A percentile compares a stretch with the other conserved stretches of the same genome.
phyloP scores from a whole-genome alignment of 805 yeast species.

The Kockiozyma suomiensis region DNA sequence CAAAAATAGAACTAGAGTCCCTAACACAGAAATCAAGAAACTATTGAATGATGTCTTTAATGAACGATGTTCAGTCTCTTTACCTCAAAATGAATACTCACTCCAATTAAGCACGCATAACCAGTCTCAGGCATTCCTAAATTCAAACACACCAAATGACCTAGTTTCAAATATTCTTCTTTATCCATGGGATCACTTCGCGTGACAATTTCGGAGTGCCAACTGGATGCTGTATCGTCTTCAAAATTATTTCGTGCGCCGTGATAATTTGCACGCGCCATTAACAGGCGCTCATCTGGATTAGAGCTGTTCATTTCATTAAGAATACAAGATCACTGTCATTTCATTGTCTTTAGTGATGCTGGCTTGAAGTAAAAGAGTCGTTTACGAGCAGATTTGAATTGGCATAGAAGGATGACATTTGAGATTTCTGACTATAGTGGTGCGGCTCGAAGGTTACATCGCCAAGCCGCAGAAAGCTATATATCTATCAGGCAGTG shows the following conservation, averaged over 20 bases:
- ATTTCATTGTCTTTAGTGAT: too few relatives aligned
- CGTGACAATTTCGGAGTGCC: not conserved
- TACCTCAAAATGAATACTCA: not conserved
- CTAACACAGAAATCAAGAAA: not conserved
- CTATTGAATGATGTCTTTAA: not conserved
- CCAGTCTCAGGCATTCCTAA: not conserved
- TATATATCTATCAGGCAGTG: too few relatives aligned
- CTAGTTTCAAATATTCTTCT: not conserved
- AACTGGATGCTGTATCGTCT: not conserved
- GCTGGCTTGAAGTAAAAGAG: too few relatives aligned
- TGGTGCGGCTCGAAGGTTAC: too few relatives aligned
- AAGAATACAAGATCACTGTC: too few relatives aligned
- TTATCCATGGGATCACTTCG: not conserved
- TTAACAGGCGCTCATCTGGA: not conserved
- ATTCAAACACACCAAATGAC: not conserved
- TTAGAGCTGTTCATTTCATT: not conserved
- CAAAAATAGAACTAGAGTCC: not conserved
- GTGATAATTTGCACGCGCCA: not conserved
- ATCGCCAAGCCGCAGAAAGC: too few relatives aligned
- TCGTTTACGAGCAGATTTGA: too few relatives aligned
- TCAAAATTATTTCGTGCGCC: not conserved
- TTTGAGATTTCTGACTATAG: too few relatives aligned
- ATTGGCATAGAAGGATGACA: too few relatives aligned
- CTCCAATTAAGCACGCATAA: not conserved
- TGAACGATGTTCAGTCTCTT: not conserved